phyloP scores from a whole-genome alignment of 768 basidiomycete species.

The Agaricus sinodeliciosus region DNA sequence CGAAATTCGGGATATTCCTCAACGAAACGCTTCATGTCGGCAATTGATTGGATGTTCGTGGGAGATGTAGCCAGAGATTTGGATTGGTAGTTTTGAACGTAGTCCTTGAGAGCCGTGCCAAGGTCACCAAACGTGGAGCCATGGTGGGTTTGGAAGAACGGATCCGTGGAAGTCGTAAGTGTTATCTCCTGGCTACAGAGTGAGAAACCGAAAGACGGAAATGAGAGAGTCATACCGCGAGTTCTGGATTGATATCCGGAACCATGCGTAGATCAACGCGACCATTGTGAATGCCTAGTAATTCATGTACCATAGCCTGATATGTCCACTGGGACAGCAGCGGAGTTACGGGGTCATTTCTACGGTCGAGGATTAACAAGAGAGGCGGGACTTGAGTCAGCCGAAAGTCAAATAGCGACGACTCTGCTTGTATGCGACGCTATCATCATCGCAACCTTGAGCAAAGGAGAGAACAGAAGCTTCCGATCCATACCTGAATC shows the following conservation, averaged over 20 bases:
- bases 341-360: conserved; percentile 97
- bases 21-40: conserved; percentile 95
- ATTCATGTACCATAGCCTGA: conserved; percentile 98
- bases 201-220: conserved; percentile 8
- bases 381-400: conserved; percentile 83
- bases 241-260: conserved; percentile 80
- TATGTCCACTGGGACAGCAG: conserved; percentile 98
- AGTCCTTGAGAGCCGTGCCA: conserved; percentile 83
- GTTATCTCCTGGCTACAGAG: conserved; percentile 72
- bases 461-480: background rate
- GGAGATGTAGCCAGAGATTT: conserved; percentile 72
- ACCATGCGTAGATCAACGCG: conserved; percentile 80
- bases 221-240: conserved; percentile 48
- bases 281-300: conserved; percentile 90
- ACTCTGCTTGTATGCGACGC: conserved; percentile 77
- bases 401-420: conserved; percentile 87
- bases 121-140: conserved; percentile 95
- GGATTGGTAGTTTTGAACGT: conserved; percentile 90
- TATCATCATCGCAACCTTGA: conserved; percentile 20
- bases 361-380: conserved; percentile 86
- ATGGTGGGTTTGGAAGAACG: conserved; percentile 89
- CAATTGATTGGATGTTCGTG: conserved; percentile 84
- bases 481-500: conserved; percentile 53
- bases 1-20: conserved; percentile 98
- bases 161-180: conserved; percentile 82